Base-by-base conservation (phyloP, 441 rosid genomes). In the Capsella rubella region DNA sequence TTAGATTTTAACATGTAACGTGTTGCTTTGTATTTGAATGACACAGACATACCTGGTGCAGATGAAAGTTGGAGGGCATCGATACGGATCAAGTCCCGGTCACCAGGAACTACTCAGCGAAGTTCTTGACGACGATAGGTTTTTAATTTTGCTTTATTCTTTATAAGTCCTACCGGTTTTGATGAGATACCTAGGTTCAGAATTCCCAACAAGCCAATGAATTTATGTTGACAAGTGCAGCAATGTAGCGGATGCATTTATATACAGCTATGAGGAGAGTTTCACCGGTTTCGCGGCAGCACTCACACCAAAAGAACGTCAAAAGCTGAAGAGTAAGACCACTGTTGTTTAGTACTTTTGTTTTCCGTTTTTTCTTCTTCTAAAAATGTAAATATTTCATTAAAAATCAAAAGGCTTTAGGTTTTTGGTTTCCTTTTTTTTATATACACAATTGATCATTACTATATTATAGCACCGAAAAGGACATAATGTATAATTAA, bases 251-350 rank as follows among this genome's bases (percentile, higher is more conserved):
- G 55, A 53, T 32, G 69, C 70, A 18, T 57, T 63, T 32, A 72
- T 72, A 55, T 75, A 79, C 53, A 84, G 85, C 81, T 89, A 86
- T 70, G 67, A 31, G 1, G 81, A 83, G 76, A 86, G 91, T 69
- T 86, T 86, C 83, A 81, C 84, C 25, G 91, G 91, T 6, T 83
- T 89, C 71, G 84, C 71, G 7, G 90, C 91, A 8, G 77, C 60
- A 28, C 72, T 86, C 54, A 87, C 86, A 8, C 37, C 71, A 11
- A 76, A 65, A 1, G 87, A 87, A 72, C 35, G 69, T 55, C 76
- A 54, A 53, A 72, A 72, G 14, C 76, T 72, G 11, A 63, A 21
- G 64, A 45, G 76, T 72, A 72, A 63, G 34, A 18, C 51, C 47
- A 21, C 11, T 0, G 42, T 3, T 53, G n/a, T 39, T 67, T 66